Base-by-base conservation (phyloP, 2,329 filamentous ascomycete species). In the Apiospora kogelbergensis region DNA sequence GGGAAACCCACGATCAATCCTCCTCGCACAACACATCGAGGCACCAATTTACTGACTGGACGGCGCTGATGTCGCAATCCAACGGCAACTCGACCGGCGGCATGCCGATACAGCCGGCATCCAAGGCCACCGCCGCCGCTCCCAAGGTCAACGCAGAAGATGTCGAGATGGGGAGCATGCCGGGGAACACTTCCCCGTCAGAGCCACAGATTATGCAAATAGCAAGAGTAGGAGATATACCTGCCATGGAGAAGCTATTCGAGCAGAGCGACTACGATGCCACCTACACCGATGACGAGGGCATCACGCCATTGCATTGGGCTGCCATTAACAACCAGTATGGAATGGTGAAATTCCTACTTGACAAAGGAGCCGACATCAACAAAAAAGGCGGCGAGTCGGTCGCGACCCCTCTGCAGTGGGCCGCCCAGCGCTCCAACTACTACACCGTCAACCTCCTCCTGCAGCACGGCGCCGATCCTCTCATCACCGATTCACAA, bases 271-370 rank as follows among this genome's bases (percentile, higher is more conserved):
- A 93, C 75, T 93, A 88, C 79, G 92, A 94, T 79, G 93, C 94
- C 65, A 93, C 90, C 67, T 96, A 94, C 79, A 88, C 87, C 68
- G 96, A 99, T 78, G 92, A 93, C 68, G 94, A 99, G 81, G 94
- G 94, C 77, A 98, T 99, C 78, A 98, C 95, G 48, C 94, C 96
- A 71, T 83, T 99, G 80, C 96, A 98, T 85, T 99, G 96, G 96
- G 96, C 96, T 63, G 94, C 97, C 45, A 98, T 99, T 80, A 99
- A 99, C 84, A 98, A 98, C 78, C 96, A 98, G 80, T 97, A 95
- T 83, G 93, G 93, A 73, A 94, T 98, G 85, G 98, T 95, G 88
- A 95, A 96, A 80, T 98, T 97, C 81, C 90, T 99, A 60, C 88
- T 99, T 78, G 93, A 88, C 65, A 82, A 84, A 72, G 94, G 94